Conservation (phyloP, 306 rosid species). For the Prunus campanulata region DNA sequence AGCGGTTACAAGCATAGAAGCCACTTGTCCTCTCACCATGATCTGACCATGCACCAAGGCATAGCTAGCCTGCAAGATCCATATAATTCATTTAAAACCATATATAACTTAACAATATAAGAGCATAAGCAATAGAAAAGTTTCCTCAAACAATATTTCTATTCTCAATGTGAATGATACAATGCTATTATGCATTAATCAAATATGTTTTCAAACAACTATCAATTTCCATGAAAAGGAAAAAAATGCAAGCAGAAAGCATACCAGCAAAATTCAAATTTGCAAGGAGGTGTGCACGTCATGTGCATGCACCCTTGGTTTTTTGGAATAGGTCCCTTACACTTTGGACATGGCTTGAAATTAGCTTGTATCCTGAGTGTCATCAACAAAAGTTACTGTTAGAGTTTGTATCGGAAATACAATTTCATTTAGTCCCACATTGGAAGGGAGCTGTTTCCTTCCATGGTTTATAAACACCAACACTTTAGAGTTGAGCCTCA, state of each 20-base stretch:
- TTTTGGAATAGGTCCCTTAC: constrained; percentile 69
- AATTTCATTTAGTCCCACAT: too few relatives aligned
- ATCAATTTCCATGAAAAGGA: not conserved
- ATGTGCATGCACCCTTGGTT: constrained; percentile 68
- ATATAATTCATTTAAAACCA: not conserved
- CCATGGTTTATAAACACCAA: too few relatives aligned
- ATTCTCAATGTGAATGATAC: too few relatives aligned
- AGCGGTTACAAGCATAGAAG: too few relatives aligned
- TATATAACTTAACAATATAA: not conserved
- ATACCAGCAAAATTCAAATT: constrained; percentile 63
- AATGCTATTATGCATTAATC: not conserved
- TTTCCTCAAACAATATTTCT: too few relatives aligned
- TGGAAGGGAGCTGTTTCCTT: too few relatives aligned
- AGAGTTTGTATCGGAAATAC: too few relatives aligned
- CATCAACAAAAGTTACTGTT: not conserved
- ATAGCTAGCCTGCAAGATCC: constrained; percentile 47
- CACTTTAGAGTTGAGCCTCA: too few relatives aligned
- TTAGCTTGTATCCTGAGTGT: constrained; percentile 56
- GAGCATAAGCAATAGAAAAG: too few relatives aligned
- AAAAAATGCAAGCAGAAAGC: constrained; percentile 11
- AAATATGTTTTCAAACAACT: not conserved
- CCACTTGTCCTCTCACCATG: constrained; percentile 81
- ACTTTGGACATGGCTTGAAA: constrained; percentile 35
- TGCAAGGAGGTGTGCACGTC: constrained; percentile 79
- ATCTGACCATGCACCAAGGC: constrained; percentile 89